phyloP scores from a whole-genome alignment of 2,329 filamentous ascomycete species.

The Scortechinia acanthostroma region DNA sequence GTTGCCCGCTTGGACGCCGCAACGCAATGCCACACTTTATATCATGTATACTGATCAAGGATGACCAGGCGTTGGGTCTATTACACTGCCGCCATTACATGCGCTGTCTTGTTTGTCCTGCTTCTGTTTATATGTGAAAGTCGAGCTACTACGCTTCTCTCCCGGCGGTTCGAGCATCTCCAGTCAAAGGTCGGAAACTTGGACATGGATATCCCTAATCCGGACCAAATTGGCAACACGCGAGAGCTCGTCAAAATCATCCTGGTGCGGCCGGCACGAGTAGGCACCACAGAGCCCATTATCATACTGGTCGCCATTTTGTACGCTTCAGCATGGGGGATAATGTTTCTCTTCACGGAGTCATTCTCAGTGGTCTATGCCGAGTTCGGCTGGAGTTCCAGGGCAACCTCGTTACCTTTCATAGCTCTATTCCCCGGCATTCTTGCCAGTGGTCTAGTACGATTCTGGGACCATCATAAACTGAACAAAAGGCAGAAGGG shows the following conservation, averaged over 20 bases:
- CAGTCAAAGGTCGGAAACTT: constrained; percentile 5
- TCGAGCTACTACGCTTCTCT: constrained; percentile 31
- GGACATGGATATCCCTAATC: constrained; percentile 17
- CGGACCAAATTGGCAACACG: constrained; percentile 25
- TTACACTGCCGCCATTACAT: constrained; percentile 27
- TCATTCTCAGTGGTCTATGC: constrained; percentile 27
- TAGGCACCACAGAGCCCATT: constrained; percentile 36
- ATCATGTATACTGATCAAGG: too few relatives aligned
- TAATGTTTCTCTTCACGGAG: constrained; percentile 40
- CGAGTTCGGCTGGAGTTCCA: constrained; percentile 18
- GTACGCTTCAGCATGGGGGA: constrained; percentile 31
- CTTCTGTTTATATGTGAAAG: constrained; percentile 29
- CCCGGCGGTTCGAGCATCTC: constrained; percentile 8
- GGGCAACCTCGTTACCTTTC: constrained; percentile 27
- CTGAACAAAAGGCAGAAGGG: neutral
- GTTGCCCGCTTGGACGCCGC: constrained; percentile 5
- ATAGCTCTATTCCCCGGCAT: constrained; percentile 28
- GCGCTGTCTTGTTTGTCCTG: constrained; percentile 19
- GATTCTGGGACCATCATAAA: constrained; percentile 23
- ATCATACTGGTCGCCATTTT: constrained; percentile 34
- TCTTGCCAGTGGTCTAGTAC: constrained; percentile 27
- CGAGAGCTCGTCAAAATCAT: constrained; percentile 23
- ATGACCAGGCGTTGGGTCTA: constrained; percentile 32
- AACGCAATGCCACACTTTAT: neutral
- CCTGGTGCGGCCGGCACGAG: constrained; percentile 26